Conservation (phyloP, 2,329 filamentous ascomycete species). For the Albifimbria verrucaria region DNA sequence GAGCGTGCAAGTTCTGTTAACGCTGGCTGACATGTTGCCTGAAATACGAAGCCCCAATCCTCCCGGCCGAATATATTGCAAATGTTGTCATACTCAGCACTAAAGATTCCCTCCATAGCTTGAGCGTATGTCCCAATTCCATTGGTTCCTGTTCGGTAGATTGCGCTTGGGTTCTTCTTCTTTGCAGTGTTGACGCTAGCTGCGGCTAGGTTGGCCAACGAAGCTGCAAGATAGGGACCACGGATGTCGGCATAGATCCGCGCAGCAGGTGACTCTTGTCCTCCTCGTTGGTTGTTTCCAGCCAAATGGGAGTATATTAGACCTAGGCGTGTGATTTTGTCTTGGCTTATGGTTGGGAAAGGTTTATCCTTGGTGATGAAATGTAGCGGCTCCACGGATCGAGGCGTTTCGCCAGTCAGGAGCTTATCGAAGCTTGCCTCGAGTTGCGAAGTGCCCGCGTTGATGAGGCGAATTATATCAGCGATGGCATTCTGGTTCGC, state of each 20-base stretch:
- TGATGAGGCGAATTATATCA: conserved; percentile 75
- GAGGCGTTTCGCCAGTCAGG: conserved; percentile 71
- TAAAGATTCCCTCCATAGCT: conserved; percentile 81
- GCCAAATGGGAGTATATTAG: conserved; percentile 77
- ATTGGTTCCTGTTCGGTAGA: conserved; percentile 86
- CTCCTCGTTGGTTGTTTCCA: conserved; percentile 51
- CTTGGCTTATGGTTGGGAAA: conserved; percentile 77
- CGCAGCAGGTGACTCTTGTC: conserved; percentile 66
- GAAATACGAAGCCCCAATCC: conserved; percentile 78
- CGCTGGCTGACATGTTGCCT: conserved; percentile 72
- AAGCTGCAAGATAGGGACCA: conserved; percentile 79
- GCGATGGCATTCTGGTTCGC: conserved; percentile 86
- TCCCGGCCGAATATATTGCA: conserved; percentile 81
- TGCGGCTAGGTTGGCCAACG: conserved; percentile 80
- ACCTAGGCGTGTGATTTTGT: conserved; percentile 71
- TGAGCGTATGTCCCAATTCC: conserved; percentile 87
- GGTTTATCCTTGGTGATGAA: conserved; percentile 85
- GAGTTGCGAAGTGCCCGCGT: conserved; percentile 75
- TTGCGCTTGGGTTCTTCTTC: conserved; percentile 74
- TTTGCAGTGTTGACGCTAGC: conserved; percentile 82
- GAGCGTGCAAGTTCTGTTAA: conserved; percentile 83
- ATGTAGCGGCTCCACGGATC: conserved; percentile 82
- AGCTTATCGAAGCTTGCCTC: conserved; percentile 80
- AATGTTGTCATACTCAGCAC: conserved; percentile 88
- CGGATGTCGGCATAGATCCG: conserved; percentile 83